Percentiles rank a stretch among this genome's conserved stretches.
phyloP scores from a whole-genome alignment of 768 basidiomycete species.

The Clitopilus hobsonii region DNA sequence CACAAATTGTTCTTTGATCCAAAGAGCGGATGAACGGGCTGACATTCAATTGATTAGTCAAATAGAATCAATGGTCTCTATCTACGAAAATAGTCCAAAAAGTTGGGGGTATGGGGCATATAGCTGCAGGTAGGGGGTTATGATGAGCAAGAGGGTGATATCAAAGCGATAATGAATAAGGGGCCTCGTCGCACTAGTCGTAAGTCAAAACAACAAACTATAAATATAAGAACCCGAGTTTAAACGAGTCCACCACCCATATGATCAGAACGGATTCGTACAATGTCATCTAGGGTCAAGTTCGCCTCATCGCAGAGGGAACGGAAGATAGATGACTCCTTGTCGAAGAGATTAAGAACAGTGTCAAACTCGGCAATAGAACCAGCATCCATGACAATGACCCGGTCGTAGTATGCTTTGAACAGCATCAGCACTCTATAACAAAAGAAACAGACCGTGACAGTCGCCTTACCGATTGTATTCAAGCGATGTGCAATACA shows the following conservation, averaged over 20 bases:
- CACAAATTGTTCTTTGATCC: background rate
- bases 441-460: slow-evolving; percentile 3
- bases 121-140: background rate
- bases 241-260: background rate
- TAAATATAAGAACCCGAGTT: too few relatives aligned
- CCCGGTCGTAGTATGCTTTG: slow-evolving; percentile 57
- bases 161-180: background rate
- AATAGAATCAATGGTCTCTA: too few relatives aligned
- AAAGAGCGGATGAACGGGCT: background rate
- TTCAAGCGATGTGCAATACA: slow-evolving; percentile 56
- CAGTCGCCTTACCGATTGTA: slow-evolving; percentile 36
- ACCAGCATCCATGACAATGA: slow-evolving; percentile 73
- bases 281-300: slow-evolving; percentile 48
- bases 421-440: background rate
- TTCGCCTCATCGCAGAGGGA: slow-evolving; percentile 64
- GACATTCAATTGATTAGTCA: background rate
- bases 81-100: too few relatives aligned
- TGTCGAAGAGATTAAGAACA: slow-evolving; percentile 59
- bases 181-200: background rate
- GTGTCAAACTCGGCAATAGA: slow-evolving; percentile 70
- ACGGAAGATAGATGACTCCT: slow-evolving; percentile 59
- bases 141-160: background rate
- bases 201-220: background rate
- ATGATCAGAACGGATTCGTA: slow-evolving; percentile 39
- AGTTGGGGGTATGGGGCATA: background rate